Base-by-base conservation (phyloP, 805 yeast species). In the Pichia gijzeniarum region DNA sequence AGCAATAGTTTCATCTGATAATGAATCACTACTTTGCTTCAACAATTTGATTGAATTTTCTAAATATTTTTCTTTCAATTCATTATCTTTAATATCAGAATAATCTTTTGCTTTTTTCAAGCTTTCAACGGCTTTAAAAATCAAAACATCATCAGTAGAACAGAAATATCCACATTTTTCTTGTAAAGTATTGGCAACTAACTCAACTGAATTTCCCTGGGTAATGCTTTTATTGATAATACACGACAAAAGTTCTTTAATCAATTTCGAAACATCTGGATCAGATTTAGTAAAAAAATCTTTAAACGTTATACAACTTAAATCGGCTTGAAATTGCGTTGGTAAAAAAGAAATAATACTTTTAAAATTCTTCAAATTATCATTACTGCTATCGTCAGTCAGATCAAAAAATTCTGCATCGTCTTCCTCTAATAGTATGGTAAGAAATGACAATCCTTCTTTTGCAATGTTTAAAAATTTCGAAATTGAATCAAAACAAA, bases 111-210 rank as follows among this genome's bases (percentile, higher is more conserved):
- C 97, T 55, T 83, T 80, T 47, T 91, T 85, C 56, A 93, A 71
- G 61, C 85, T 89, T 62, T 93, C 99, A 55, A 89, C 80, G 0
- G 97, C 98, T 63, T 91, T 85, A 71, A 90, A 93, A 13, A 93
- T 86, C 48, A 89, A 74, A 22, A 93, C 96, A 64, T 93, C 99
- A 53, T 85, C 87, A 14, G 95, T 79, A 0, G 97, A 87, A 59
- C 98, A 93, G 64, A 89, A 93, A 0, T 95, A 80, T 1, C 95
- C 95, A 70, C 99, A 93, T 48, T 91, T 81, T 44, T 87, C 95
- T 64, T 93, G 96, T 42, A 93, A 69, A 1, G 90, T 80, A 31
- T 82, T 80, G 1, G 97, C 95, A 42, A 91, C 86, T 47, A 83
- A 72, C 60, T 91, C 98, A 38, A 93, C 91, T 0, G 95, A 85